phyloP scores from a whole-genome alignment of 768 basidiomycete genomes.

The Tricholoma terreum region DNA sequence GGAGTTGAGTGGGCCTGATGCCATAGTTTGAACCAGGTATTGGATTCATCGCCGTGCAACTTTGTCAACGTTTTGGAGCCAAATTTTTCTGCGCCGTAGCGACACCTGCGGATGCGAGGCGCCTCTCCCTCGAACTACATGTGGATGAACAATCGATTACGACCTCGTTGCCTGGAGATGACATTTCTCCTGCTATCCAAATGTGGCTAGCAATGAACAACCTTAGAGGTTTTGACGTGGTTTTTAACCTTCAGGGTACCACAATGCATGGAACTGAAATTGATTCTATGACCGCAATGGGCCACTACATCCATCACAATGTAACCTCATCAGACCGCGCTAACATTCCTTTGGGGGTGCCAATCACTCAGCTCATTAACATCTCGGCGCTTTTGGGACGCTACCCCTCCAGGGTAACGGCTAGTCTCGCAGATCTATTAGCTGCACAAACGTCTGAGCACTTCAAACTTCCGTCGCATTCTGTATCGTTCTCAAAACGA shows the following conservation, averaged over 20 bases:
- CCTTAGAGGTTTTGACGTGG: neutral
- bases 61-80: neutral
- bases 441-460: too few species aligned
- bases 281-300: neutral
- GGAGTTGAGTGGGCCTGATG: too few species aligned
- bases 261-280: neutral
- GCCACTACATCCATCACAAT: neutral
- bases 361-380: neutral
- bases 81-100: conserved; percentile 1
- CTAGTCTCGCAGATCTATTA: too few species aligned
- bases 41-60: neutral
- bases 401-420: neutral
- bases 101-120: neutral
- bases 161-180: neutral
- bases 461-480: too few species aligned
- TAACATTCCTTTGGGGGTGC: neutral
- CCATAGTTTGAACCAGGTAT: too few species aligned
- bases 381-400: neutral
- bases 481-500: too few species aligned
- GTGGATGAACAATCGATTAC: neutral
- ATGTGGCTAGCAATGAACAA: neutral
- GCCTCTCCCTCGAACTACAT: neutral
- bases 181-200: neutral
- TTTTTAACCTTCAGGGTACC: neutral
- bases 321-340: neutral